Conservation (phyloP, 2,329 filamentous ascomycete species). For the Furcasterigmium furcatum region DNA sequence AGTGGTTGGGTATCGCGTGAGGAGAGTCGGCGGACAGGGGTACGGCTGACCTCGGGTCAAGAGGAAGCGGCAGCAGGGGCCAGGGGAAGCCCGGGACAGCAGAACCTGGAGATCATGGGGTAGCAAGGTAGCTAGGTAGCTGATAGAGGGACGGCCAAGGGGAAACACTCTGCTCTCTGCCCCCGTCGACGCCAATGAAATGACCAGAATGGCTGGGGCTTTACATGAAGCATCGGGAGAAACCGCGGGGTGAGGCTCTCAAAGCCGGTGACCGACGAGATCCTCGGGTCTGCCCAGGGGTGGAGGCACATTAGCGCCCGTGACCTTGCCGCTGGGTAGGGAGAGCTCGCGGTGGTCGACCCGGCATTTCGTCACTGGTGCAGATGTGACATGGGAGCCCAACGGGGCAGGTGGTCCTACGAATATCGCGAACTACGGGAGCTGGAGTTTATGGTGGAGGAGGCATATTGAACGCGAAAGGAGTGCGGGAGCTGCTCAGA, state of each 20-base stretch:
- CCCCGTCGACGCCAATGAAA: neutral
- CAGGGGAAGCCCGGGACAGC: neutral
- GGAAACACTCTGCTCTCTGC: neutral
- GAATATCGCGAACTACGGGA: too few species aligned
- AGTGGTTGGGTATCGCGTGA: slow-evolving; percentile 40
- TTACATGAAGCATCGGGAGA: slow-evolving; percentile 1
- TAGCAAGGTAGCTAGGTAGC: neutral
- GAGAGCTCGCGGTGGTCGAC: neutral
- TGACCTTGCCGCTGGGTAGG: neutral
- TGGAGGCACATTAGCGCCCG: slow-evolving; percentile 1
- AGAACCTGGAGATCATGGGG: slow-evolving; percentile 1
- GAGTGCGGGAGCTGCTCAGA: too few species aligned
- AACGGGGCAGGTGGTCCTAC: too few species aligned
- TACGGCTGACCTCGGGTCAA: neutral
- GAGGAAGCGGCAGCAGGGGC: neutral
- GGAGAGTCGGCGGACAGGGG: neutral
- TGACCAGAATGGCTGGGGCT: neutral
- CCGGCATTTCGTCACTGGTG: neutral
- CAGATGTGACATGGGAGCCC: too few species aligned
- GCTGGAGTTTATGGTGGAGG: too few species aligned
- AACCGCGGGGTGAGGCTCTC: neutral
- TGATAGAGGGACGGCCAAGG: neutral
- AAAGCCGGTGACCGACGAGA: neutral
- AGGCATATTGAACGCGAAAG: too few species aligned
- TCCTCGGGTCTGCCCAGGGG: neutral